Evolutionary conservation across 441 rosid genomes (phyloP).

Genomic region (Erodium chrysanthum): DNA sequence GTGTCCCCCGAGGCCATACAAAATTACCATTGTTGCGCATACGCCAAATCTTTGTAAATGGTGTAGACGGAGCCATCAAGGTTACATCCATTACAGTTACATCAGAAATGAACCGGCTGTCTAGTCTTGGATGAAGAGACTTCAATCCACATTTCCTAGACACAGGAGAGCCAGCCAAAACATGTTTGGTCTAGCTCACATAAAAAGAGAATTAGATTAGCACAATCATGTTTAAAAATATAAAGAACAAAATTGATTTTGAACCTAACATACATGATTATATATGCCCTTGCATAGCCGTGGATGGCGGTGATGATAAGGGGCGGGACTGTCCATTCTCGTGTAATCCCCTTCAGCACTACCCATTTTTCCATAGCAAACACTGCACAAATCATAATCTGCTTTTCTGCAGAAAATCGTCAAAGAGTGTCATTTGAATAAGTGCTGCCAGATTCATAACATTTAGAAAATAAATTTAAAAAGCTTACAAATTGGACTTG

Average conservation of each 20-base stretch:
- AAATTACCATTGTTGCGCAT: constrained; percentile 65
- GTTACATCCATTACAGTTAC: constrained; percentile 80
- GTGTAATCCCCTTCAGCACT: constrained; percentile 45
- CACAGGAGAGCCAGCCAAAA: constrained; percentile 20
- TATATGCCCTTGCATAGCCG: constrained; percentile 28
- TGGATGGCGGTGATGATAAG: constrained; percentile 20
- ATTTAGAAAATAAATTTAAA: neutral
- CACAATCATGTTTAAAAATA: neutral
- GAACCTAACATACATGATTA: constrained; percentile 27
- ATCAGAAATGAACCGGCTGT: constrained; percentile 70
- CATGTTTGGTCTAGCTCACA: constrained; percentile 19
- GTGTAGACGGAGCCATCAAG: constrained; percentile 53
- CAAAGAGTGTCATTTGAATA: neutral
- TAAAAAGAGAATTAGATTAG: neutral
- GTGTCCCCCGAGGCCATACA: constrained; percentile 55
- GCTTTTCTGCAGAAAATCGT: constrained; percentile 40
- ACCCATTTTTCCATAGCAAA: constrained; percentile 66
- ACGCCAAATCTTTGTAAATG: constrained; percentile 84
- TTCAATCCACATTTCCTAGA: constrained; percentile 24
- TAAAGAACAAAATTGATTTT: neutral
- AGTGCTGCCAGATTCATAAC: too few species aligned
- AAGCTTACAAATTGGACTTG: constrained; percentile 78
- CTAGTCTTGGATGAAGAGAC: constrained; percentile 38
- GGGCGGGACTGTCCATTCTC: constrained; percentile 55
- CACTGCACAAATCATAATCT: constrained; percentile 77